Evolutionary conservation across 495 filamentous ascomycete genomes (phyloP), one percentile per base, ranked within the genome.

Genomic region (Penicillium manginii): DNA sequence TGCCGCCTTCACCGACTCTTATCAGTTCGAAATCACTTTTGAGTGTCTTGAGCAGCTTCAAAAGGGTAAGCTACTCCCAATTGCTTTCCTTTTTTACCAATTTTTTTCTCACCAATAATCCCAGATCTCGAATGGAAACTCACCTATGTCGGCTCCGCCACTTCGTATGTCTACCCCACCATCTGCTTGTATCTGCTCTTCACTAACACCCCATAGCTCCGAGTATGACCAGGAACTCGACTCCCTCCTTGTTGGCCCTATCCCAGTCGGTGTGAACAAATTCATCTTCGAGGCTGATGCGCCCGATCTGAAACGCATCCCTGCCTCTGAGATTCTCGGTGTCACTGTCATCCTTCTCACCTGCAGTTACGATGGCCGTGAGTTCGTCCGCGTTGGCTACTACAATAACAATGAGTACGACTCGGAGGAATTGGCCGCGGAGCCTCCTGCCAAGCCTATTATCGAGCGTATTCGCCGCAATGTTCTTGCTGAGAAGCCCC

Each of bases 391-490:
- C 64, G 94, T 98, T 21, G 94, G 94, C 40, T 98, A 98, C 83
- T 98, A 98, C 64, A 93, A 97, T 57, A 98, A 97, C 79, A 98
- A 98, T 64, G 96, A 98, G 71, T 98, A 98, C 72, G 90, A 93
- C 62, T 89, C 88, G 22, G 92, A 97, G 63, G 91, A 96, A 75
- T 82, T 98, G 47, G 84, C 83, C 58, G 85, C 86, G 22, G 91
- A 97, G 55, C 96, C 94, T 12, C 94, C 96, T 3, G 83, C 91
- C 46, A 96, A 96, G 80, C 91, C 92, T 31, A 83, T 93, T 64
- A 88, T 97, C 55, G 96, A 98, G 68, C 89, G 91, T 65, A 91
- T 98, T 55, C 83, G 88, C 57, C 85, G 94, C 54, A 97, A 93
- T 64, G 89, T 98, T 26, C 84, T 98, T 29, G 93, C 94, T 2